These are phyloP conservation scores for Rubia occidens DNA, from an alignment of 305 asterid genomes.

Conservation along the genomic window DNA sequence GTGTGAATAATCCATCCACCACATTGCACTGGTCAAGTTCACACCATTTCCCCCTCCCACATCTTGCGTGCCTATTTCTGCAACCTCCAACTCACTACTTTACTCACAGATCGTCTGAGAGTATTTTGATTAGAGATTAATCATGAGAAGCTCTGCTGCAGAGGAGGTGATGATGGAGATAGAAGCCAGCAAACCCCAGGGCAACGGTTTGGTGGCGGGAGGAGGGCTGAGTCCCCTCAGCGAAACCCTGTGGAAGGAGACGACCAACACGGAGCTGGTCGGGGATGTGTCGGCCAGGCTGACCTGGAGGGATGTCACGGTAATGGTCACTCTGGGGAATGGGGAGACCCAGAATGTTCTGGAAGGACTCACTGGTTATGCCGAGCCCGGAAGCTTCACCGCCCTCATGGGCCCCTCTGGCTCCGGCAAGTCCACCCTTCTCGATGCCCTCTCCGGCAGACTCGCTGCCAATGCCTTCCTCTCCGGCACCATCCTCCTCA, in stretches of 20 bases:
- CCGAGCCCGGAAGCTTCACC: conserved; percentile 88
- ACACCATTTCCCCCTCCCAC: conserved; percentile 24
- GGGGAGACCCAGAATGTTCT: conserved; percentile 78
- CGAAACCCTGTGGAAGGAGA: conserved; percentile 91
- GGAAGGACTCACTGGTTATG: conserved; percentile 69
- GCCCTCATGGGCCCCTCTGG: conserved; percentile 98
- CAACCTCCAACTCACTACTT: not conserved
- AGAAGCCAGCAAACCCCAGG: conserved; percentile 63
- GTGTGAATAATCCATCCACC: conserved; percentile 13
- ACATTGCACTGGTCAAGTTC: conserved; percentile 37
- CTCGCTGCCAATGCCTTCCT: conserved; percentile 83
- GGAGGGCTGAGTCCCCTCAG: conserved; percentile 94
- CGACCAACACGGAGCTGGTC: conserved; percentile 56
- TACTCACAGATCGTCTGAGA: too few species aligned
- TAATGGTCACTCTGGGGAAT: conserved; percentile 59
- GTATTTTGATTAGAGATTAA: too few species aligned
- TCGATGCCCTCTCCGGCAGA: conserved; percentile 82
- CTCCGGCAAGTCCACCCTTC: conserved; percentile 84
- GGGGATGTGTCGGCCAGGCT: conserved; percentile 92
- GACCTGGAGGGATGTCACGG: conserved; percentile 80
- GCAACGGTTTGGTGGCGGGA: conserved; percentile 56
- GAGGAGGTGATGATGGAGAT: conserved; percentile 76
- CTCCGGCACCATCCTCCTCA: conserved; percentile 68
- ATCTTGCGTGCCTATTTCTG: not conserved
- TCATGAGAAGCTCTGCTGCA: conserved; percentile 35